Evolutionary conservation across 495 filamentous ascomycete genomes (phyloP).

Genomic region (Penicillium lagena): DNA sequence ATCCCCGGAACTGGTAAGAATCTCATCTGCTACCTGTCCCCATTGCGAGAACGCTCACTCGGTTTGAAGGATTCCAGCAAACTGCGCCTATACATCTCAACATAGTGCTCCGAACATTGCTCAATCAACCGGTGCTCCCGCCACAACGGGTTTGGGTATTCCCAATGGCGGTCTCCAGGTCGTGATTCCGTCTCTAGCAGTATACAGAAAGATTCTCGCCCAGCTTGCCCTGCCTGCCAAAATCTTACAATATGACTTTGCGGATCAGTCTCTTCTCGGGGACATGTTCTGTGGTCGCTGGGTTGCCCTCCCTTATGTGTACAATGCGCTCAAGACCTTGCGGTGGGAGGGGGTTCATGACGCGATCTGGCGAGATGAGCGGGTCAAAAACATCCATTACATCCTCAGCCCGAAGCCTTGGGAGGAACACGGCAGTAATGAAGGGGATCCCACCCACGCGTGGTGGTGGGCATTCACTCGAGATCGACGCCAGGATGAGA

Average conservation of each 20-base stretch:
- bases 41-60: too few species aligned
- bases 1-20: slow-evolving; percentile 63
- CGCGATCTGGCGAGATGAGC: slow-evolving; percentile 67
- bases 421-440: slow-evolving; percentile 47
- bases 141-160: slow-evolving; percentile 52
- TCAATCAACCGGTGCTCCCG: slow-evolving; percentile 46
- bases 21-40: neutral
- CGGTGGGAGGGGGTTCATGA: slow-evolving; percentile 61
- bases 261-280: slow-evolving; percentile 67
- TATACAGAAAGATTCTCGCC: slow-evolving; percentile 49
- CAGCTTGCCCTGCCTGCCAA: slow-evolving; percentile 25
- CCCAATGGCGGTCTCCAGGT: slow-evolving; percentile 73
- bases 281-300: slow-evolving; percentile 62
- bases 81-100: slow-evolving; percentile 71
- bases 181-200: slow-evolving; percentile 51
- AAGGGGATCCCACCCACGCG: slow-evolving; percentile 28
- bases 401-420: slow-evolving; percentile 78
- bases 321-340: slow-evolving; percentile 79
- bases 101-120: slow-evolving; percentile 52
- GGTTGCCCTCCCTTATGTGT: slow-evolving; percentile 69
- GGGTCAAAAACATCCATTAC: slow-evolving; percentile 76
- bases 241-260: slow-evolving; percentile 55
- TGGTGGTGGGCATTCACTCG: slow-evolving; percentile 62
- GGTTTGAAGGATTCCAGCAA: slow-evolving; percentile 50
- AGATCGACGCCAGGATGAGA: slow-evolving; percentile 47